Evolutionary conservation across 1,284 basidiomycete genomes (phyloP).

Genomic region (Papiliotrema fonsecae): DNA sequence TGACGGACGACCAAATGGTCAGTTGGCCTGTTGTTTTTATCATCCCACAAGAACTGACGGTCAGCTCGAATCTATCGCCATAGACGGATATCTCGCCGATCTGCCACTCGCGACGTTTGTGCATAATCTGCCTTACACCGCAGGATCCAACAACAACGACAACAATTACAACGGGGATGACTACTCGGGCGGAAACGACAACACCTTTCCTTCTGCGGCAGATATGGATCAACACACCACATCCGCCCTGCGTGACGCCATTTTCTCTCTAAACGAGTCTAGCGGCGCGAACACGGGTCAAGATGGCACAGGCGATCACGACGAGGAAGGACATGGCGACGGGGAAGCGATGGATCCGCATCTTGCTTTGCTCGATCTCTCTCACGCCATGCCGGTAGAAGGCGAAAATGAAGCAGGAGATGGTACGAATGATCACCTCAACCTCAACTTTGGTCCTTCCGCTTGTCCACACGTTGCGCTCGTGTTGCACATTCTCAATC

Average conservation of each 20-base stretch:
- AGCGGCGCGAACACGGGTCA: conserved; percentile 15
- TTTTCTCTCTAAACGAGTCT: conserved; percentile 46
- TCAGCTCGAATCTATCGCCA: conserved; percentile 43
- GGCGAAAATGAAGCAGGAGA: conserved; percentile 20
- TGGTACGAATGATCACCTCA: conserved; percentile 15
- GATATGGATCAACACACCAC: conserved; percentile 48
- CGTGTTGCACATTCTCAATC: conserved; percentile 40
- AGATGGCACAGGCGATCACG: conserved; percentile 17
- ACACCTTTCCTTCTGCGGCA: conserved; percentile 25
- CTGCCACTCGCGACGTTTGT: conserved; percentile 42
- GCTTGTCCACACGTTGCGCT: conserved; percentile 35
- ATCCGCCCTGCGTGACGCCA: conserved; percentile 44
- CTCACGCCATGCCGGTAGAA: conserved; percentile 30
- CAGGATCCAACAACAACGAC: conserved; percentile 13
- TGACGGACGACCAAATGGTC: conserved; percentile 46
- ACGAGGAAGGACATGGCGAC: conserved; percentile 20
- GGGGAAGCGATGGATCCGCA: conserved; percentile 39
- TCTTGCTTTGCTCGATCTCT: conserved; percentile 41
- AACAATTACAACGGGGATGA: conserved; percentile 27
- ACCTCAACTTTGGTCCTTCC: conserved; percentile 15
- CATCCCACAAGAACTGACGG: not conserved
- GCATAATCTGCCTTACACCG: conserved; percentile 40
- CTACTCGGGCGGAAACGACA: conserved; percentile 24
- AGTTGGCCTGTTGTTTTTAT: conserved; percentile 7
- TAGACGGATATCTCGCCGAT: conserved; percentile 47